These are phyloP conservation scores for Neopestalotiopsis rosae DNA, from an alignment of 2,329 filamentous ascomycete species.

Conservation along the genomic window DNA sequence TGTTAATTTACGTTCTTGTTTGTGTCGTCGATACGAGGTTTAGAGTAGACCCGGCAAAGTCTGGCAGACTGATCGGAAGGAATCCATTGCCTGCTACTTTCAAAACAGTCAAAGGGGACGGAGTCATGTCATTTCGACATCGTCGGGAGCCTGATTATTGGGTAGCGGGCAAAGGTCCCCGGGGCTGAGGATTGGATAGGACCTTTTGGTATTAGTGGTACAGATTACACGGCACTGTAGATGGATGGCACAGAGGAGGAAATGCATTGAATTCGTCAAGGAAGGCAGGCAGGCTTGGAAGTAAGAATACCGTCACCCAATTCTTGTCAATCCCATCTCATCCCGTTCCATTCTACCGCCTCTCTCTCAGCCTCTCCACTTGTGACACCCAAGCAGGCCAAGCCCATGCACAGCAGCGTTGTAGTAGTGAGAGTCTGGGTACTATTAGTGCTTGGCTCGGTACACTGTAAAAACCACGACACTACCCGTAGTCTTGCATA, in stretches of 20 bases:
- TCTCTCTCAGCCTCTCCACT: neutral
- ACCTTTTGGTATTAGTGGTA: neutral
- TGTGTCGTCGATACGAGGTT: neutral
- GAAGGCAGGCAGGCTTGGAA: neutral
- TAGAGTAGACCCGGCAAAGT: neutral
- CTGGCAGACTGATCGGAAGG: neutral
- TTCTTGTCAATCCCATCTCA: too few relatives aligned
- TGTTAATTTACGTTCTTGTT: neutral
- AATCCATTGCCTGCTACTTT: neutral
- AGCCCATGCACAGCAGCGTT: neutral
- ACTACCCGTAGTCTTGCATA: neutral
- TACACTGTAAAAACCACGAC: neutral
- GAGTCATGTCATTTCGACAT: neutral
- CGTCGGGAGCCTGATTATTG: neutral
- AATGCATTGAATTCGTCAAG: neutral
- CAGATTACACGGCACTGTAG: neutral
- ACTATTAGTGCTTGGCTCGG: too few relatives aligned
- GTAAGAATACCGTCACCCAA: neutral
- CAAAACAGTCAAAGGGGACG: neutral
- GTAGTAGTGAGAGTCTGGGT: neutral
- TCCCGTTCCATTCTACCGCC: neutral
- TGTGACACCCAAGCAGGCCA: neutral
- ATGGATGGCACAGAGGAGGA: neutral
- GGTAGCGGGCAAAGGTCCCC: neutral
- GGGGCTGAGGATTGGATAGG: neutral